These are phyloP conservation scores for Solanum ossicruentum DNA, from an alignment of 257 asterid species.

Conservation along the genomic window DNA sequence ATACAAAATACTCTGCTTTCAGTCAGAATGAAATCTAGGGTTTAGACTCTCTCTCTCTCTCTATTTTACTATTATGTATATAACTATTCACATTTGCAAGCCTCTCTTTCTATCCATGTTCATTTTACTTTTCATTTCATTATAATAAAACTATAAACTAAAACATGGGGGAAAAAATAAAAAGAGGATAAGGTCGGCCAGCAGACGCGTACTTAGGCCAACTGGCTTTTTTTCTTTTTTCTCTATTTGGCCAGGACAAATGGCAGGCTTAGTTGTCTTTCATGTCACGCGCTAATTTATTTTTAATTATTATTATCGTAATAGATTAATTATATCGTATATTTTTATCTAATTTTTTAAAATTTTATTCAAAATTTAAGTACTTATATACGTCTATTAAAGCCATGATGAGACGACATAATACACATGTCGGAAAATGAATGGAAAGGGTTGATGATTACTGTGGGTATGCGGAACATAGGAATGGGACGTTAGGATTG, in stretches of 20 bases:
- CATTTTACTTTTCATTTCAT: constrained; percentile 2
- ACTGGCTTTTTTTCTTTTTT: constrained; percentile 7
- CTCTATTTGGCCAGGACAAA: not conserved
- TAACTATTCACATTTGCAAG: not conserved
- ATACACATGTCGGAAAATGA: not conserved
- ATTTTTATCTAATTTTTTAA: too few species aligned
- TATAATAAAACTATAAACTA: not conserved
- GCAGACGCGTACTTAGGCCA: constrained; percentile 24
- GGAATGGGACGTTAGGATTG: not conserved
- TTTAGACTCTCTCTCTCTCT: constrained; percentile 10
- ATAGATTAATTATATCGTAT: not conserved
- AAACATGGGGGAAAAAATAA: not conserved
- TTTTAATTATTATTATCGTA: too few species aligned
- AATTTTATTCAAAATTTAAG: too few species aligned
- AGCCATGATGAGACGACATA: fast-evolving
- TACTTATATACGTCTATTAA: not conserved
- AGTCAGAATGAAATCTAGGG: constrained; percentile 27
- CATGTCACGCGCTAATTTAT: constrained; percentile 20
- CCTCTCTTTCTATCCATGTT: not conserved
- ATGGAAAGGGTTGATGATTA: not conserved
- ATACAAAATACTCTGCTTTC: constrained; percentile 10
- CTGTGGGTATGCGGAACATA: not conserved
- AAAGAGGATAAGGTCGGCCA: constrained; percentile 45
- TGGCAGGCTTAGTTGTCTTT: not conserved
- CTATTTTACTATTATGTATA: not conserved